Percentiles rank a stretch among this genome's conserved stretches.
Evolutionary conservation across 202 grass and related monocot species (phyloP).

Genomic region (Tripidium arundinaceum): DNA sequence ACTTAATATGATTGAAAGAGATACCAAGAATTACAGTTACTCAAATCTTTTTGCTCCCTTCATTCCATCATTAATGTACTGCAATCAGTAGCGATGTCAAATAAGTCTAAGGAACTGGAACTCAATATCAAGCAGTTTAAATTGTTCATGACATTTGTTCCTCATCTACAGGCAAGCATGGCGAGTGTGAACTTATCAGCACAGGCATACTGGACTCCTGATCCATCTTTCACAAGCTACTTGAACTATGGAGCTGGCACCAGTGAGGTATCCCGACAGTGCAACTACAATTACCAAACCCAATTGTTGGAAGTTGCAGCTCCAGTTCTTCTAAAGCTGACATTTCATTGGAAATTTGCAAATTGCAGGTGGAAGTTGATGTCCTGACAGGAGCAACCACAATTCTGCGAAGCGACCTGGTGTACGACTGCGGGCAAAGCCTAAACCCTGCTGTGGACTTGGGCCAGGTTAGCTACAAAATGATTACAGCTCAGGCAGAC

Average conservation of each 20-base stretch:
- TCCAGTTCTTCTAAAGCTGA: background rate
- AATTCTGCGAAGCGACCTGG: conserved; percentile 65
- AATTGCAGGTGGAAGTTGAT: conserved; percentile 70
- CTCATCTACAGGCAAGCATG: conserved; percentile 44
- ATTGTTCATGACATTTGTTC: background rate
- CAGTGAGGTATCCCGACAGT: conserved; percentile 54
- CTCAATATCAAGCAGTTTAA: background rate
- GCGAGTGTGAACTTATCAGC: conserved; percentile 60
- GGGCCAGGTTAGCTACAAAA: conserved; percentile 56
- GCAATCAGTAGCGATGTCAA: background rate
- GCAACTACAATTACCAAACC: background rate
- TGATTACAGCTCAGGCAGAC: background rate
- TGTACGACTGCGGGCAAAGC: conserved; percentile 81
- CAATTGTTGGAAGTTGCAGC: background rate
- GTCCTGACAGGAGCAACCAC: conserved; percentile 72
- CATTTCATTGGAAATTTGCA: conserved; percentile 1
- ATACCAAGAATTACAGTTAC: background rate
- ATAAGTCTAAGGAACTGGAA: background rate
- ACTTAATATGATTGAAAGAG: background rate
- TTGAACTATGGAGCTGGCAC: conserved; percentile 74
- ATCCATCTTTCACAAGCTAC: conserved; percentile 40
- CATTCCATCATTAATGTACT: background rate
- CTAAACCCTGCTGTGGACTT: conserved; percentile 82
- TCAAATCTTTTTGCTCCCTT: background rate
- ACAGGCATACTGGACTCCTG: conserved; percentile 60